Evolutionary conservation across 164 flowering plant genomes (phyloP).

Genomic region (Piper betle): DNA sequence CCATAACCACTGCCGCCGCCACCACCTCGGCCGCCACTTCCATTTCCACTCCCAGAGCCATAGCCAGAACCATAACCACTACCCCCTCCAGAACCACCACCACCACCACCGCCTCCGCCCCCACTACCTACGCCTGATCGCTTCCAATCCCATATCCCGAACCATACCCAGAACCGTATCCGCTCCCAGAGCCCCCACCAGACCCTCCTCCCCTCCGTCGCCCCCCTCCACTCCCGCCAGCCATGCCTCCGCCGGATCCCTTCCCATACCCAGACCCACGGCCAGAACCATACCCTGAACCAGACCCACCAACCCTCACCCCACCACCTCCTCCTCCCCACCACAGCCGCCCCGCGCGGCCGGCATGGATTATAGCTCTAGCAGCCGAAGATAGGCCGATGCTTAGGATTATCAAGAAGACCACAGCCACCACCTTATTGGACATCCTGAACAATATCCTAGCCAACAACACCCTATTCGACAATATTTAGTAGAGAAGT

Average conservation of each 20-base stretch:
- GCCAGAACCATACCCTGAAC: neutral
- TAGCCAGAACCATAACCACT: neutral
- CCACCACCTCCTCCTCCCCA: neutral
- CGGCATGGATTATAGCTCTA: neutral
- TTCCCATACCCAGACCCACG: neutral
- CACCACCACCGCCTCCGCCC: conserved; percentile 5
- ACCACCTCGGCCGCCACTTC: conserved; percentile 11
- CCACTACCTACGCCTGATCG: conserved; percentile 2
- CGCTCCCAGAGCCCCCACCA: neutral
- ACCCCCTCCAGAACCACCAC: conserved; percentile 21
- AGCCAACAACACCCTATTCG: neutral
- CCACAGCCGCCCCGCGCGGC: neutral
- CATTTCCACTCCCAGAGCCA: neutral
- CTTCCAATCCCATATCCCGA: conserved; percentile 1
- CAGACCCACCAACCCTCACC: neutral
- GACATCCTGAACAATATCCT: neutral
- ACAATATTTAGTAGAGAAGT: no score
- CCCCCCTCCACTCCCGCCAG: neutral
- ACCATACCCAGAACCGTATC: neutral
- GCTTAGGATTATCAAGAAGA: neutral
- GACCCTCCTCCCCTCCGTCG: neutral
- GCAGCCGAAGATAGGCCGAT: conserved; percentile 1
- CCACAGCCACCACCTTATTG: neutral
- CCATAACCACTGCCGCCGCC: conserved; percentile 9
- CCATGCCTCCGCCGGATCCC: neutral